Percentiles rank a stretch among this genome's conserved stretches.
phyloP scores from a whole-genome alignment of 75 land plant genomes.

The Sequoia sempervirens region DNA sequence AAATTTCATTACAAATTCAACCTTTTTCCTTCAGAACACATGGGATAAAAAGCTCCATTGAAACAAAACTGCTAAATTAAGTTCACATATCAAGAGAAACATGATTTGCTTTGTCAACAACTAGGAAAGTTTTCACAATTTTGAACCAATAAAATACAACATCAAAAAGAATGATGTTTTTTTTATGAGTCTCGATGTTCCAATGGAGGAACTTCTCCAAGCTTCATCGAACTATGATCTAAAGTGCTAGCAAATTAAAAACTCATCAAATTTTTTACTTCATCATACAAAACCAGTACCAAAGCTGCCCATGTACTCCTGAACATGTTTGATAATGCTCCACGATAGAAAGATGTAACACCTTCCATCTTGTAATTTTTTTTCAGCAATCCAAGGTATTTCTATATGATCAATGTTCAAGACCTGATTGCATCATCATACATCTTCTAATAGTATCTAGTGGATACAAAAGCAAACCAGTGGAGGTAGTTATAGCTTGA shows the following conservation, averaged over 20 bases:
- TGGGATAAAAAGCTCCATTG: not conserved
- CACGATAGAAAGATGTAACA: slow-evolving; percentile 74
- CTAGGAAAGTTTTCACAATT: not conserved
- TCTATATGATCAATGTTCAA: slow-evolving; percentile 57
- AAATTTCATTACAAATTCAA: too few species aligned
- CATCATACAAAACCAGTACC: slow-evolving; percentile 87
- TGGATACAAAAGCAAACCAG: slow-evolving; percentile 88
- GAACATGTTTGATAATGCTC: slow-evolving; percentile 90
- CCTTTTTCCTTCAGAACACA: not conserved
- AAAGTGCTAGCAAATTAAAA: slow-evolving; percentile 15
- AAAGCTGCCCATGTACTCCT: slow-evolving; percentile 95
- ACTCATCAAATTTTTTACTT: slow-evolving; percentile 78
- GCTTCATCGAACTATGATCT: not conserved
- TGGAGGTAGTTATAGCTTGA: slow-evolving; percentile 85
- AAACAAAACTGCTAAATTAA: not conserved
- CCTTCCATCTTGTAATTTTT: slow-evolving; percentile 82
- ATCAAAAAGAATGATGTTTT: not conserved
- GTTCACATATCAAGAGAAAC: not conserved
- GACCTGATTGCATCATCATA: slow-evolving; percentile 99
- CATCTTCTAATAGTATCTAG: slow-evolving; percentile 86
- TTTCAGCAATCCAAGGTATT: slow-evolving; percentile 91
- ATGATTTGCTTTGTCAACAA: not conserved
- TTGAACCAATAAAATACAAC: slow-evolving; percentile 1
- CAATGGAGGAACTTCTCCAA: slow-evolving; percentile 4
- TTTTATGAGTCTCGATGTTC: slow-evolving; percentile 5